Percentiles rank a stretch among this genome's conserved stretches.
phyloP scores from a whole-genome alignment of 352 stramenopile species.

The Phytopythium aichiense region DNA sequence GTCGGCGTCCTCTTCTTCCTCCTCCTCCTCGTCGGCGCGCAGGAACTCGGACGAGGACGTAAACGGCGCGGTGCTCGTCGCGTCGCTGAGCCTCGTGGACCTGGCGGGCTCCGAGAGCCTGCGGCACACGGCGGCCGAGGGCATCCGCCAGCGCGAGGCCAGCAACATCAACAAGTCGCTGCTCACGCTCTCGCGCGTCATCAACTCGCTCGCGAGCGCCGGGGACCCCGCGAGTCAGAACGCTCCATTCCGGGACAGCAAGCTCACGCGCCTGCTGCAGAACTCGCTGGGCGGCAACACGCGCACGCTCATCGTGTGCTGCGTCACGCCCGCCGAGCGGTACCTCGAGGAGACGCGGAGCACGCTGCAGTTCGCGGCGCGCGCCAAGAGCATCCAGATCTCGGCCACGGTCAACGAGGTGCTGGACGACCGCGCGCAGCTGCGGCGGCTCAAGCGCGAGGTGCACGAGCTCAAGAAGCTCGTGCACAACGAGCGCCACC shows the following conservation, averaged over 20 bases:
- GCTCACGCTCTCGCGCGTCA: constrained; percentile 94
- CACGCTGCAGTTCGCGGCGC: constrained; percentile 91
- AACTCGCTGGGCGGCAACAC: constrained; percentile 90
- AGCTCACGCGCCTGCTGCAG: constrained; percentile 90
- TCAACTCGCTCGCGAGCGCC: constrained; percentile 69
- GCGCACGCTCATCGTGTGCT: constrained; percentile 89
- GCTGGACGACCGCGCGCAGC: constrained; percentile 88
- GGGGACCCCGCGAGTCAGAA: constrained; percentile 25
- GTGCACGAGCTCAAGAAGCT: constrained; percentile 66
- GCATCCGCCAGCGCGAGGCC: constrained; percentile 93
- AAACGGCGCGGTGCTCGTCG: constrained; percentile 88
- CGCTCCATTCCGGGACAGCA: constrained; percentile 86
- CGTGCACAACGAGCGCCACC: constrained; percentile 43
- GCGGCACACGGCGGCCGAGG: constrained; percentile 92
- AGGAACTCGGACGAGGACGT: constrained; percentile 65
- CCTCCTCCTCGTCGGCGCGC: constrained; percentile 8
- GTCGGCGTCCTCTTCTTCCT: background rate
- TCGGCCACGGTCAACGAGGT: constrained; percentile 86
- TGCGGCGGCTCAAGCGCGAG: constrained; percentile 65
- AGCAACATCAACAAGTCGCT: constrained; percentile 97
- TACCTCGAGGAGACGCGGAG: constrained; percentile 84
- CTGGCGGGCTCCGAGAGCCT: constrained; percentile 97
- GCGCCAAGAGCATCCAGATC: constrained; percentile 89
- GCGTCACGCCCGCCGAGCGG: constrained; percentile 68
- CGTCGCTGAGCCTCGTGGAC: constrained; percentile 96